Evolutionary conservation across 1,139 yeast species (phyloP).

Genomic region (Schizosaccharomyces versatilis): DNA sequence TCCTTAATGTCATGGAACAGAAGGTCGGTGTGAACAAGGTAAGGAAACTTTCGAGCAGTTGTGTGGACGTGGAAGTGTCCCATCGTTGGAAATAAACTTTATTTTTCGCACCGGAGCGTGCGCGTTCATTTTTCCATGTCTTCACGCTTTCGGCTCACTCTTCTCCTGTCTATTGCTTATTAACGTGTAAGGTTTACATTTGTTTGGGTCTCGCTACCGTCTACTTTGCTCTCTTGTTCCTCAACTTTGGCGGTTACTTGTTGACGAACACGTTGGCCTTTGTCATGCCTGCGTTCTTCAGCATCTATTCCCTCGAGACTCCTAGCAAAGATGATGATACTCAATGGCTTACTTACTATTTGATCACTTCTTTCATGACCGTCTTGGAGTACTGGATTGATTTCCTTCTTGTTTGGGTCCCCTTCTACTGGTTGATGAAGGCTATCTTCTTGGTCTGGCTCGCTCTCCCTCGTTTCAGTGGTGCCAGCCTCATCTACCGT

Average conservation of each 20-base stretch:
- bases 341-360: constrained; percentile 37
- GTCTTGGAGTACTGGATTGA: constrained; percentile 90
- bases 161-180: too few species aligned
- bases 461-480: constrained; percentile 71
- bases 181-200: constrained; percentile 42
- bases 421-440: constrained; percentile 88
- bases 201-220: constrained; percentile 50
- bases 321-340: constrained; percentile 50
- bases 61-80: too few species aligned
- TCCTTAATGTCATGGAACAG: neutral
- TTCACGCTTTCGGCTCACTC: too few species aligned
- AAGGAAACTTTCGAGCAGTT: too few species aligned
- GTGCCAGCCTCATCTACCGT: constrained; percentile 52
- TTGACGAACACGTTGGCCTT: constrained; percentile 83
- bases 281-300: constrained; percentile 72
- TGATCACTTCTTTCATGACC: constrained; percentile 74
- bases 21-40: neutral
- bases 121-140: too few species aligned
- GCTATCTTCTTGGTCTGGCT: constrained; percentile 70
- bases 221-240: constrained; percentile 36
- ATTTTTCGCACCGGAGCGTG: too few species aligned
- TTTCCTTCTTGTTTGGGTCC: constrained; percentile 33
- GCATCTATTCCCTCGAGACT: constrained; percentile 66
- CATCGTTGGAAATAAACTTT: too few species aligned
- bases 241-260: constrained; percentile 69